These are phyloP conservation scores for Lathyrus oleraceus DNA, from an alignment of 306 rosid species.

Conservation along the genomic window DNA sequence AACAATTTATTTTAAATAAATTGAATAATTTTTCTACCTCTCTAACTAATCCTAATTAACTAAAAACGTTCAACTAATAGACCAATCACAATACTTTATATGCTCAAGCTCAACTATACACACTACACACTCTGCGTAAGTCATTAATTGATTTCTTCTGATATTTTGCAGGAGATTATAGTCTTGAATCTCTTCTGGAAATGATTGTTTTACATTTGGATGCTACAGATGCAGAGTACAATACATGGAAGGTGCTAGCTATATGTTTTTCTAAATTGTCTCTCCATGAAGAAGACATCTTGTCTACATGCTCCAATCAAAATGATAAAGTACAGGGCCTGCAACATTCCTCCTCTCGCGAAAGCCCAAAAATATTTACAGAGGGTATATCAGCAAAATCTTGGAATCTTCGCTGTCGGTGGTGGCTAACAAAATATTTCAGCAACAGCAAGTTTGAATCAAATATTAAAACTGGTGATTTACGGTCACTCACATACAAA, in stretches of 20 bases:
- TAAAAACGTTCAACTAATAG: too few species aligned
- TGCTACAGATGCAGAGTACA: slow-evolving; percentile 57
- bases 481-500: slow-evolving; percentile 69
- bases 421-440: slow-evolving; percentile 77
- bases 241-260: slow-evolving; percentile 65
- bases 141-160: slow-evolving; percentile 27
- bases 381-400: slow-evolving; percentile 48
- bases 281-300: slow-evolving; percentile 54
- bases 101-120: too few species aligned
- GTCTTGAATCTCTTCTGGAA: slow-evolving; percentile 61
- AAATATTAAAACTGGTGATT: slow-evolving; percentile 63
- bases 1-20: slow-evolving; percentile 10
- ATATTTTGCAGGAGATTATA: slow-evolving; percentile 64
- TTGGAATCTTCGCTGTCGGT: slow-evolving; percentile 78
- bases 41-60: neutral
- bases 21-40: slow-evolving; percentile 3
- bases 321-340: slow-evolving; percentile 31
- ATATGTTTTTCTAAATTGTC: slow-evolving; percentile 61
- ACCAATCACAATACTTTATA: too few species aligned
- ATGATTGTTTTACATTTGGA: slow-evolving; percentile 80
- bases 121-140: too few species aligned
- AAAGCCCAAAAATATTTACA: slow-evolving; percentile 55
- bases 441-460: slow-evolving; percentile 43
- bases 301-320: slow-evolving; percentile 47
- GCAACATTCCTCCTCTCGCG: slow-evolving; percentile 30